Base-by-base conservation (phyloP, 2,329 filamentous ascomycete species). In the Cordyceps militaris region DNA sequence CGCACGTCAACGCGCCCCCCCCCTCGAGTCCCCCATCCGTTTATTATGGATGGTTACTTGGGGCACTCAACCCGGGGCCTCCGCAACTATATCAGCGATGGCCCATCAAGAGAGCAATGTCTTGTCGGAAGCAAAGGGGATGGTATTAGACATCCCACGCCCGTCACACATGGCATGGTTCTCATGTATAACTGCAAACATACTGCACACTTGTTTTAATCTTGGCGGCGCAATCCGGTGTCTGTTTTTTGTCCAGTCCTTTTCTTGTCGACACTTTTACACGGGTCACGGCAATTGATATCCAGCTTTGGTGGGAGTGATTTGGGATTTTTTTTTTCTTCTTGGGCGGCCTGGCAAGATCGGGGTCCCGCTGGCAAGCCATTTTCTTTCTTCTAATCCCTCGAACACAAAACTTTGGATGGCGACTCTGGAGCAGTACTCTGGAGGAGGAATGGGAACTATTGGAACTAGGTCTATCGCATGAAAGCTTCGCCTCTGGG, bases 281-380 rank as follows among this genome's bases (percentile, higher is more conserved):
- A 59, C 49, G 47, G 30, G 51, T n/a, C 23, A 52, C 47, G 51
- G 48, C 51, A 51, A 50, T 53, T 59, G 52, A 57, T 59, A 51
- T 59, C 47, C 56, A 60, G n/a, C n/a, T 42, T 38, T 34, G 51
- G 57, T 28, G 56, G 36, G 48, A 48, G 47, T 48, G 57, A 44
- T 42, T 6, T 40, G 24, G 49, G 54, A 59, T 59, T 57, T 50
- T 21, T 34, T 48, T 44, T 19, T 57, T 59, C 44, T 50, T 55
- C 43, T 21, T 40, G 16, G 38, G 24, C 32, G 58, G 43, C 58
- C 19, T 13, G 11, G 7, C 44, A 36, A 16, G 8, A 4, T 16
- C 23, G 42, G 10, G 40, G 26, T 5, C 30, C 21, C 8, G 9
- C 23, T 46, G n/a, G 8, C 23, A 26, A 14, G 21, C 9, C 28